A percentile compares a stretch with the other conserved stretches of the same genome.
These are phyloP conservation scores for Xylaria flabelliformis DNA, from an alignment of 495 filamentous ascomycete species.

Conservation along the genomic window DNA sequence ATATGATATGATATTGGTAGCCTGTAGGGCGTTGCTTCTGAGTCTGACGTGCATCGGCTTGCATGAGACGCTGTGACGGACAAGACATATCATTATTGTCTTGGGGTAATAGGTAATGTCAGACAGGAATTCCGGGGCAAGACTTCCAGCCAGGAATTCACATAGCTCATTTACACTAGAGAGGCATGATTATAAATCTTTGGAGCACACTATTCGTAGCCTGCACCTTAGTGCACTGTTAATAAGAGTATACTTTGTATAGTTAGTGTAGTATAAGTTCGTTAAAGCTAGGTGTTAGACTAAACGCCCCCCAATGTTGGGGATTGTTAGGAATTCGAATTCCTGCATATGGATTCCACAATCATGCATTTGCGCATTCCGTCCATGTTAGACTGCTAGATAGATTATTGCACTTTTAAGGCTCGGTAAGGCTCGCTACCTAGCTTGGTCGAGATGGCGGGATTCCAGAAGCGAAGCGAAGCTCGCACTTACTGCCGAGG, in stretches of 20 bases:
- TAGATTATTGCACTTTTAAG: neutral
- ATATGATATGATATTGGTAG: constrained; percentile 7
- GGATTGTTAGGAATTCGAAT: neutral
- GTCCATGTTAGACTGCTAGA: neutral
- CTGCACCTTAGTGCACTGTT: neutral
- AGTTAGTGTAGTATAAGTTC: neutral
- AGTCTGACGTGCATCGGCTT: neutral
- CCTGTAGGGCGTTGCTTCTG: constrained; percentile 3
- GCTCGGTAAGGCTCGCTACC: neutral
- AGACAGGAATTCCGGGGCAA: neutral
- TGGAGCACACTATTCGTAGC: neutral
- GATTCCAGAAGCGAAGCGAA: constrained; percentile 23
- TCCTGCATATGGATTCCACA: constrained; percentile 8
- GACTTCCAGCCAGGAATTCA: neutral
- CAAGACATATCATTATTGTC: neutral
- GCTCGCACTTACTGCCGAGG: constrained; percentile 16
- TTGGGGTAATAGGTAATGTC: neutral
- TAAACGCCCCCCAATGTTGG: neutral
- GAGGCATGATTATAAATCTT: neutral
- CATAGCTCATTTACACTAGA: neutral
- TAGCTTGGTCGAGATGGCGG: neutral
- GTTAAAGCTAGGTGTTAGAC: neutral
- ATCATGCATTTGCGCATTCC: neutral
- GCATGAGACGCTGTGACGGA: neutral
- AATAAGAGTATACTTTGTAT: neutral